A percentile compares a stretch with the other conserved stretches of the same genome.
Evolutionary conservation across 495 filamentous ascomycete genomes (phyloP).

Genomic region (Penicillium samsonianum): DNA sequence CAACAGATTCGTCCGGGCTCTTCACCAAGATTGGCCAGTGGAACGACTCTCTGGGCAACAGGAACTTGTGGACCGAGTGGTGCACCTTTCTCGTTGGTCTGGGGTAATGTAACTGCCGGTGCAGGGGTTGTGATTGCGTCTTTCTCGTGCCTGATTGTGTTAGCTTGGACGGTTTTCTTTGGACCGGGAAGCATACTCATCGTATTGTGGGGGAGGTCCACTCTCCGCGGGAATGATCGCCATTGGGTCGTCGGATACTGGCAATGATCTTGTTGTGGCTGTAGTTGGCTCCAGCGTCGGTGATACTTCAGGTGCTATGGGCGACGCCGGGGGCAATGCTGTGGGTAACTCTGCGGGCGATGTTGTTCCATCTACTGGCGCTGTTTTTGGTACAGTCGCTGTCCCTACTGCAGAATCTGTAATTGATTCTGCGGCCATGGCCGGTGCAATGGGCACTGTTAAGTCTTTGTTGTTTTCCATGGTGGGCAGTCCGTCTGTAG

Average conservation of each 20-base stretch:
- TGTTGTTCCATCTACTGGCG: background rate
- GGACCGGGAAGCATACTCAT: background rate
- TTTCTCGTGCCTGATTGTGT: background rate
- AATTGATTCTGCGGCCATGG: background rate
- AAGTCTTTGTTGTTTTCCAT: background rate
- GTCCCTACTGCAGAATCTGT: background rate
- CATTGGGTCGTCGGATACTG: background rate
- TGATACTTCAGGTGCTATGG: background rate
- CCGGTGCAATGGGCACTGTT: background rate
- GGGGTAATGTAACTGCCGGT: background rate
- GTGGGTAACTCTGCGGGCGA: background rate
- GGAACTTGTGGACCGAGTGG: background rate
- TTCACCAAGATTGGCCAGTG: conserved; percentile 11
- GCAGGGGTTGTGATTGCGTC: background rate
- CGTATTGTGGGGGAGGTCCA: conserved; percentile 6
- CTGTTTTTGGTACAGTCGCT: background rate
- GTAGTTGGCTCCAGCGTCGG: background rate
- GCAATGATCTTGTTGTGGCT: background rate
- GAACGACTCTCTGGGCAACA: conserved; percentile 1
- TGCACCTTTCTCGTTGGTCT: background rate
- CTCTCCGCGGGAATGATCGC: background rate
- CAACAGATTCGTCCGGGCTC: conserved; percentile 15
- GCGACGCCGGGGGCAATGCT: background rate
- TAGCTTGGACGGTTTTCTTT: background rate
- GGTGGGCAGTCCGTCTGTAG: background rate